phyloP scores from a whole-genome alignment of 345 rosid species.

The Toxicodendron radicans region DNA sequence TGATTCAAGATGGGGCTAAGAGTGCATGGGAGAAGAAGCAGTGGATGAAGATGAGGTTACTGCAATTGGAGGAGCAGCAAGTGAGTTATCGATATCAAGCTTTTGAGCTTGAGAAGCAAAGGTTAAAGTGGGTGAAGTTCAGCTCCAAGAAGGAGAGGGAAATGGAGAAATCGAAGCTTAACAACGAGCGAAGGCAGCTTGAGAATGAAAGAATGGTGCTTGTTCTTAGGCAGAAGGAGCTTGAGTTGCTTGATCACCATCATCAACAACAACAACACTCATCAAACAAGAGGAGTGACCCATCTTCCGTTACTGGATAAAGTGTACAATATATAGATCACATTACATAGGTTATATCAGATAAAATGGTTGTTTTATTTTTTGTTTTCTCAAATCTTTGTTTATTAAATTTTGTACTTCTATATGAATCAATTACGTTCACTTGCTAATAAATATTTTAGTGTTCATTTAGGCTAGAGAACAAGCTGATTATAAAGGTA shows the following conservation, averaged over 20 bases:
- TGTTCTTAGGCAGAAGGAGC: constrained; percentile 61
- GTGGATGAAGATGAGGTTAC: constrained; percentile 57
- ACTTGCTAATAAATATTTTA: background rate
- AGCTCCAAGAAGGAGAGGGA: constrained; percentile 91
- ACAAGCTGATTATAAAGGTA: too few relatives aligned
- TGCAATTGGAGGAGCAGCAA: constrained; percentile 76
- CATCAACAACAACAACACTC: constrained; percentile 49
- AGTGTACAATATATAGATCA: background rate
- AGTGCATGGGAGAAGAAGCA: constrained; percentile 89
- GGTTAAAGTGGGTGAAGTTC: constrained; percentile 89
- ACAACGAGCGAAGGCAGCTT: constrained; percentile 61
- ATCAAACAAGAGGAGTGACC: constrained; percentile 64
- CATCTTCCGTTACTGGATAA: constrained; percentile 54
- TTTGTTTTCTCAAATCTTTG: background rate
- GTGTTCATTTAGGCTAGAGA: background rate
- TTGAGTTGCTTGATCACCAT: constrained; percentile 52
- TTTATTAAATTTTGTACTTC: background rate
- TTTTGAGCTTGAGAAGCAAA: constrained; percentile 81
- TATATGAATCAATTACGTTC: background rate
- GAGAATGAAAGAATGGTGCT: constrained; percentile 82
- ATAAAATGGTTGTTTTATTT: background rate
- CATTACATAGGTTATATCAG: background rate
- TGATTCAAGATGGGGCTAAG: constrained; percentile 54
- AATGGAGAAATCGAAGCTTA: constrained; percentile 83
- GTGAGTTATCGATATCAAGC: constrained; percentile 61